Conservation (phyloP, 2,329 filamentous ascomycete genomes). For the Trichophyton simii region DNA sequence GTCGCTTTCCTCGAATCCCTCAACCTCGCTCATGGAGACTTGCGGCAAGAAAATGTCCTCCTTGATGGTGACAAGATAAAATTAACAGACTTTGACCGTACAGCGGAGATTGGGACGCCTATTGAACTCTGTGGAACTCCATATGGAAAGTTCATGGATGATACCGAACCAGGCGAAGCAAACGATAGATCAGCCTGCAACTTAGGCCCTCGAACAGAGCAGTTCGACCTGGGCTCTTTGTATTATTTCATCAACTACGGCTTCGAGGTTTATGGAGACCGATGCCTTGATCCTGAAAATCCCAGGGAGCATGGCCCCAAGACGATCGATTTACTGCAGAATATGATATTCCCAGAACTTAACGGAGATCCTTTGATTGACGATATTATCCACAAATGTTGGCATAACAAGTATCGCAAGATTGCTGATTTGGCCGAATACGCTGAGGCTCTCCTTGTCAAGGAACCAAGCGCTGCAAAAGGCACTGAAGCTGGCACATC, state of each 20-base stretch:
- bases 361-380: constrained; percentile 17
- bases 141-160: constrained; percentile 19
- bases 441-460: background rate
- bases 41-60: constrained; percentile 23
- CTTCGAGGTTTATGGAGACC: constrained; percentile 21
- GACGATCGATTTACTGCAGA: background rate
- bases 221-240: constrained; percentile 23
- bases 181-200: constrained; percentile 14
- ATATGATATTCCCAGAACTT: constrained; percentile 14
- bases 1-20: constrained; percentile 24
- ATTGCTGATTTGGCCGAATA: constrained; percentile 3
- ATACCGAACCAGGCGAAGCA: background rate
- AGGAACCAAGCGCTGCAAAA: background rate
- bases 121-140: constrained; percentile 18
- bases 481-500: background rate
- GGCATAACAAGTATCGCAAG: constrained; percentile 6
- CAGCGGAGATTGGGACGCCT: constrained; percentile 17
- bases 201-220: constrained; percentile 21
- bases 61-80: constrained; percentile 21
- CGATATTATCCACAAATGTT: constrained; percentile 13
- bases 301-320: constrained; percentile 16
- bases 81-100: constrained; percentile 21
- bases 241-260: constrained; percentile 25
- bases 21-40: constrained; percentile 22
- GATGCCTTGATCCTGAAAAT: constrained; percentile 16